Evolutionary conservation across 441 rosid species (phyloP).

Genomic region (Populus hybrid): DNA sequence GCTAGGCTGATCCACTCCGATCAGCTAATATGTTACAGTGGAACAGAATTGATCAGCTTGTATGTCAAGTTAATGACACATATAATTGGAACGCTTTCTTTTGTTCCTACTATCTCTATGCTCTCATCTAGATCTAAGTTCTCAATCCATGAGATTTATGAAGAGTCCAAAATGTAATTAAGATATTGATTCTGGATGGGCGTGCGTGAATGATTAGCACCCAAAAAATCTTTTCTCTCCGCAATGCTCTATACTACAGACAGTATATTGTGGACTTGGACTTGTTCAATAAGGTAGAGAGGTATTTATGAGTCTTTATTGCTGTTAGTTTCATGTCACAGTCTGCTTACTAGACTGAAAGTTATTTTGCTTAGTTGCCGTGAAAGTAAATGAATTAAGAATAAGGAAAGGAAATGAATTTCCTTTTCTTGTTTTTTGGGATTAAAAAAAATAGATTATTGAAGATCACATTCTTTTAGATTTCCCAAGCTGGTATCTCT

Average conservation of each 20-base stretch:
- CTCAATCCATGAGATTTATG: slow-evolving; percentile 2
- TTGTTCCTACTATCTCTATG: neutral
- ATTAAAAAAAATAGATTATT: neutral
- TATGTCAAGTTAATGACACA: neutral
- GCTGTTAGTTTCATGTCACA: slow-evolving; percentile 58
- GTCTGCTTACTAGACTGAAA: slow-evolving; percentile 27
- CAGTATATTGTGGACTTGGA: neutral
- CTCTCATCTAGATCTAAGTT: slow-evolving; percentile 4
- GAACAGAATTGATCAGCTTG: neutral
- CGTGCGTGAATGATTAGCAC: too few species aligned
- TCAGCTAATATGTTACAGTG: neutral
- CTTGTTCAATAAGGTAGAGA: slow-evolving; percentile 14
- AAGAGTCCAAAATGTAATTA: too few species aligned
- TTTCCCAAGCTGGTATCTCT: slow-evolving; percentile 8
- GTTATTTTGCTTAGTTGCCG: neutral
- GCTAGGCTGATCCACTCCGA: too few species aligned
- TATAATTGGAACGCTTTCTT: too few species aligned
- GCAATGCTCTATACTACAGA: neutral
- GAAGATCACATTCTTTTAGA: neutral
- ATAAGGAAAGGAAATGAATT: too few species aligned
- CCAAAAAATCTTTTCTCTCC: neutral
- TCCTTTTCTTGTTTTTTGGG: neutral
- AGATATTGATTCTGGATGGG: too few species aligned
- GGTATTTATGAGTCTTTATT: slow-evolving; percentile 49
- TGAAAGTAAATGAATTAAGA: too few species aligned